Conservation (phyloP, 1,284 basidiomycete genomes). For the Leccinum subfulvum region DNA sequence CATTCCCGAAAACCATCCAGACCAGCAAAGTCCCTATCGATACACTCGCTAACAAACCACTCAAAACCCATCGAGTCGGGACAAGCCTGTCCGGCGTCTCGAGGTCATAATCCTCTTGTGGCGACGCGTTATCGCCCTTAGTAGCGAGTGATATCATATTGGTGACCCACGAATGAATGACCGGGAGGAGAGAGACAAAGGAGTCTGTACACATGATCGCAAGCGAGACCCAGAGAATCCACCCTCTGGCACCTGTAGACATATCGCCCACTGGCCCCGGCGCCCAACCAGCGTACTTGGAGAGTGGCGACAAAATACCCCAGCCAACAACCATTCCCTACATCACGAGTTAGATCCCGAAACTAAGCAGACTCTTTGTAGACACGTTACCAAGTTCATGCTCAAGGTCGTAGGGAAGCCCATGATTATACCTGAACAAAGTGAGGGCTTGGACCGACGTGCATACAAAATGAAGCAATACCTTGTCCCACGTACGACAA, state of each 20-base stretch:
- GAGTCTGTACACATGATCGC: constrained; percentile 95
- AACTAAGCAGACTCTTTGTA: background rate
- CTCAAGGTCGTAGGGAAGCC: constrained; percentile 91
- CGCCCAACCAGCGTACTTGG: constrained; percentile 84
- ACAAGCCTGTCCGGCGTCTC: constrained; percentile 84
- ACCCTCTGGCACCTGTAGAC: constrained; percentile 81
- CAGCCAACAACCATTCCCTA: constrained; percentile 95
- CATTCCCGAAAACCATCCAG: constrained; percentile 83
- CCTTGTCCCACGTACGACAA: constrained; percentile 90
- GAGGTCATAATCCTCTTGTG: constrained; percentile 61
- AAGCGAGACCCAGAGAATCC: constrained; percentile 93
- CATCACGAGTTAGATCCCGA: constrained; percentile 3
- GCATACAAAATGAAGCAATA: constrained; percentile 27
- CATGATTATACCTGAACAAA: constrained; percentile 88
- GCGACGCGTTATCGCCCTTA: constrained; percentile 18
- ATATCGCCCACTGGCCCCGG: constrained; percentile 86
- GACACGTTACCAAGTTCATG: constrained; percentile 75
- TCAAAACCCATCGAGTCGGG: constrained; percentile 74
- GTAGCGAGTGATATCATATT: constrained; percentile 38
- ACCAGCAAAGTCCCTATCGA: constrained; percentile 76
- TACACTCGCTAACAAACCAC: constrained; percentile 66
- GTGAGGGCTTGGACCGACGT: background rate
- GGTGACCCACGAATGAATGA: constrained; percentile 52
- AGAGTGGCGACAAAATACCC: constrained; percentile 86
- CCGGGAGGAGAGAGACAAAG: constrained; percentile 79